Evolutionary conservation across 768 basidiomycete genomes (phyloP).

Genomic region (Mycena belliarum): DNA sequence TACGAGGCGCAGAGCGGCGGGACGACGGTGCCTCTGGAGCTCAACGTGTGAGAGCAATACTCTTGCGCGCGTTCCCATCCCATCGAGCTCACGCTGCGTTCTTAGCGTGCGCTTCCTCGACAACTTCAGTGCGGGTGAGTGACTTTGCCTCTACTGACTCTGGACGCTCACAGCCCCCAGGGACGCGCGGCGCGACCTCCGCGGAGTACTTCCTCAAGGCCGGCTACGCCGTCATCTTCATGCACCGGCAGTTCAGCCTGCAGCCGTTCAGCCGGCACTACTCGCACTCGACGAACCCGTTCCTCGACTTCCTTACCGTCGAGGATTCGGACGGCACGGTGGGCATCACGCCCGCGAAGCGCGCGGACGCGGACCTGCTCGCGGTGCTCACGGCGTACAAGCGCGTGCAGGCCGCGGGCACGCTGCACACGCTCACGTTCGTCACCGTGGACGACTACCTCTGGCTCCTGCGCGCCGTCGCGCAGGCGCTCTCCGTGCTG

Average conservation of each 20-base stretch:
- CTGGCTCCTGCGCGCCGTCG: conserved; percentile 83
- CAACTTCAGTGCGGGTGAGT: conserved; percentile 94
- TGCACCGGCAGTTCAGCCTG: conserved; percentile 96
- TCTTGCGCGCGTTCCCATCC: conserved; percentile 23
- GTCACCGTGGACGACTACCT: conserved; percentile 96
- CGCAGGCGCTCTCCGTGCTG: conserved; percentile 71
- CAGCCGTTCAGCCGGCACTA: conserved; percentile 98
- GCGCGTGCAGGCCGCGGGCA: conserved; percentile 68
- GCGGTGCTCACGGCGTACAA: conserved; percentile 81
- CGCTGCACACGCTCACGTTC: conserved; percentile 84
- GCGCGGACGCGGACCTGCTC: conserved; percentile 59
- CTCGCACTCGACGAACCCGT: conserved; percentile 96
- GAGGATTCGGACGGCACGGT: conserved; percentile 52
- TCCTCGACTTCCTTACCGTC: conserved; percentile 91
- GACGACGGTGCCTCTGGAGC: conserved; percentile 96
- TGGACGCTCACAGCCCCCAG: conserved; percentile 37
- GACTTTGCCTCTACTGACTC: not conserved
- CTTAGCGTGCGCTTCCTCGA: conserved; percentile 96
- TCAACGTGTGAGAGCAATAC: conserved; percentile 86
- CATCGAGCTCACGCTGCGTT: conserved; percentile 31
- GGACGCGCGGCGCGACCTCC: conserved; percentile 95
- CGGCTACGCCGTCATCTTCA: conserved; percentile 97
- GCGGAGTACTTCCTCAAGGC: conserved; percentile 96
- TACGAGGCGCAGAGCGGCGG: conserved; percentile 78
- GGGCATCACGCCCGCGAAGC: conserved; percentile 66